Conservation (phyloP, 2,329 filamentous ascomycete species). For the Plenodomus biglobosus region DNA sequence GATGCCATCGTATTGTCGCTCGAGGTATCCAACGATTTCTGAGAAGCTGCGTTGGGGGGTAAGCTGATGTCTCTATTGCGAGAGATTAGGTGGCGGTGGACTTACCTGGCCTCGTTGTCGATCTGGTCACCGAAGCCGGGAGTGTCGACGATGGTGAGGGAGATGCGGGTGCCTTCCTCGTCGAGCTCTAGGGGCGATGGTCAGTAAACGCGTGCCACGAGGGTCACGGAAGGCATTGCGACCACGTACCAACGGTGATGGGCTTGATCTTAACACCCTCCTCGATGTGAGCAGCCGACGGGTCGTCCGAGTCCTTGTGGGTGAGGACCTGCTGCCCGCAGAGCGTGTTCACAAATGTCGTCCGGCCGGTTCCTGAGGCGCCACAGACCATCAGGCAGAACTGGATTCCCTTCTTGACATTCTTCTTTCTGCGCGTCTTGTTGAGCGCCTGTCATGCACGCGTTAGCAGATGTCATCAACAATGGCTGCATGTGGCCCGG, state of each 20-base stretch:
- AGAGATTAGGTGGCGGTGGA: not conserved
- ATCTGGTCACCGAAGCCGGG: slow-evolving; percentile 98
- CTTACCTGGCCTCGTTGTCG: slow-evolving; percentile 95
- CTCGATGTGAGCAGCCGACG: slow-evolving; percentile 83
- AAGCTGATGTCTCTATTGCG: slow-evolving; percentile 17
- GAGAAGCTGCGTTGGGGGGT: slow-evolving; percentile 68
- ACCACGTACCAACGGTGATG: slow-evolving; percentile 81
- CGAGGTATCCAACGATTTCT: slow-evolving; percentile 97
- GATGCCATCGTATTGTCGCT: slow-evolving; percentile 99
- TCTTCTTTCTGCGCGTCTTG: slow-evolving; percentile 99
- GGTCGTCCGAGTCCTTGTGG: slow-evolving; percentile 92
- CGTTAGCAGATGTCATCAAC: slow-evolving; percentile 32
- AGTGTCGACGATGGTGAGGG: slow-evolving; percentile 96
- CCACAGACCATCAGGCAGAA: slow-evolving; percentile 99
- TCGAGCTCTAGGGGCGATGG: slow-evolving; percentile 66
- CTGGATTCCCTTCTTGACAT: slow-evolving; percentile 99
- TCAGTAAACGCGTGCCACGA: slow-evolving; percentile 3
- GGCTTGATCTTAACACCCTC: slow-evolving; percentile 99
- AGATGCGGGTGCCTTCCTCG: slow-evolving; percentile 97
- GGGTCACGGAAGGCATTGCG: not conserved
- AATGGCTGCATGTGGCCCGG: slow-evolving; percentile 15
- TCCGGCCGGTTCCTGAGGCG: slow-evolving; percentile 96
- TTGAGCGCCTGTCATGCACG: slow-evolving; percentile 54
- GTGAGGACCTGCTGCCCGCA: slow-evolving; percentile 90
- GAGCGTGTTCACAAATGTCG: slow-evolving; percentile 98